These are phyloP conservation scores for Leccinum cinnamomeum DNA, from an alignment of 1,284 basidiomycete species.

Conservation along the genomic window DNA sequence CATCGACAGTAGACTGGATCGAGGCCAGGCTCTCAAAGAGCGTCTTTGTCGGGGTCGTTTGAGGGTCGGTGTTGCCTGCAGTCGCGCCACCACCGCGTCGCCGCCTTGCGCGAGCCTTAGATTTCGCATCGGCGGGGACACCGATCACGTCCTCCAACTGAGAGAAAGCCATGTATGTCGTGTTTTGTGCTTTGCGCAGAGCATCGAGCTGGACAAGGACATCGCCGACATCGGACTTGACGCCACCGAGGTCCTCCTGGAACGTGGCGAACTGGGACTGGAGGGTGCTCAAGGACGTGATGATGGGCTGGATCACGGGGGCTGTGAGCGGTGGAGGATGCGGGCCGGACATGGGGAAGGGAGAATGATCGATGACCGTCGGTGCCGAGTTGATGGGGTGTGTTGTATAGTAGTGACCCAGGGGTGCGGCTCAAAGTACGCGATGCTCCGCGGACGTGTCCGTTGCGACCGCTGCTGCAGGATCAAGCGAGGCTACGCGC, in stretches of 20 bases:
- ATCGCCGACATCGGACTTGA: slow-evolving; percentile 20
- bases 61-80: not conserved
- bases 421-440: slow-evolving; percentile 1
- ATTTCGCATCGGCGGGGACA: not conserved
- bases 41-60: not conserved
- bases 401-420: not conserved
- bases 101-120: not conserved
- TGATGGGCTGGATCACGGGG: not conserved
- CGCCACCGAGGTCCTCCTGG: slow-evolving; percentile 2
- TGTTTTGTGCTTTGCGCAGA: slow-evolving; percentile 18
- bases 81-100: not conserved
- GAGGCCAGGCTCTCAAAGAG: slow-evolving; percentile 21
- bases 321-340: not conserved
- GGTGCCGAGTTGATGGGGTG: slow-evolving; percentile 3
- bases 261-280: slow-evolving; percentile 21
- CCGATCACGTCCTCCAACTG: slow-evolving; percentile 22
- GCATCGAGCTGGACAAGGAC: slow-evolving; percentile 20
- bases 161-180: slow-evolving; percentile 10
- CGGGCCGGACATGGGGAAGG: not conserved
- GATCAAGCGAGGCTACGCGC: not conserved
- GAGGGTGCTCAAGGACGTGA: slow-evolving; percentile 9
- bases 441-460: slow-evolving; percentile 5
- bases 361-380: not conserved
- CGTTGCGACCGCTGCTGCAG: not conserved
- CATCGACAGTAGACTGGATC: slow-evolving; percentile 25